A percentile compares a stretch with the other conserved stretches of the same genome.
Evolutionary conservation across 2,329 filamentous ascomycete genomes (phyloP).

Genomic region (Colletotrichum coccodes): DNA sequence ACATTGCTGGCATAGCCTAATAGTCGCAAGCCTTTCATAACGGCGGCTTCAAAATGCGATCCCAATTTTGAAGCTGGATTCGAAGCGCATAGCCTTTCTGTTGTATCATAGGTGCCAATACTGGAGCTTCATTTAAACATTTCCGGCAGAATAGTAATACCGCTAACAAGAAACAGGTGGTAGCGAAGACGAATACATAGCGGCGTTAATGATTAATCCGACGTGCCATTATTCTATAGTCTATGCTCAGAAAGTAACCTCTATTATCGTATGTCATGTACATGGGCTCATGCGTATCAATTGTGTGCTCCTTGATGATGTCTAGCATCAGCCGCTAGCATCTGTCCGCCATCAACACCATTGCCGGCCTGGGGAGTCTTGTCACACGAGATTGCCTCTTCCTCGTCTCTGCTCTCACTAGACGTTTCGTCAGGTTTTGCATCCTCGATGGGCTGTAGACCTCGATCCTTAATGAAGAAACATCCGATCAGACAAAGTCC

Average conservation of each 20-base stretch:
- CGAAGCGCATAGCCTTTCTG: too few relatives aligned
- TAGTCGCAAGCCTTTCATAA: neutral
- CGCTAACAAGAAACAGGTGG: too few relatives aligned
- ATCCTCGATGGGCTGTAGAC: constrained; percentile 46
- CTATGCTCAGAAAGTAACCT: neutral
- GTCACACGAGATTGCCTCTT: neutral
- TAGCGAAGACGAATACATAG: too few relatives aligned
- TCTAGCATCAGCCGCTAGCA: neutral
- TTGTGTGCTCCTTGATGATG: neutral
- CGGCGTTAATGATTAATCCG: too few relatives aligned
- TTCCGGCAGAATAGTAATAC: too few relatives aligned
- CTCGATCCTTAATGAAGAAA: constrained; percentile 61
- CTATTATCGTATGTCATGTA: neutral
- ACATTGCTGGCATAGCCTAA: too few relatives aligned
- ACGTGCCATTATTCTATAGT: too few relatives aligned
- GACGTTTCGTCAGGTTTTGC: neutral
- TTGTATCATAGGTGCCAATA: too few relatives aligned
- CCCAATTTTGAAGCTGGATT: too few relatives aligned
- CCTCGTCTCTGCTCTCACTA: constrained; percentile 19
- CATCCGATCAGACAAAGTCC: constrained; percentile 60
- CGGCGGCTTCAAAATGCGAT: too few relatives aligned
- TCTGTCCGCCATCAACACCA: neutral
- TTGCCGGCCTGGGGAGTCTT: neutral
- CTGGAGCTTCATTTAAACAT: too few relatives aligned
- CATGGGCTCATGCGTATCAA: neutral